A percentile compares a stretch with the other conserved stretches of the same genome.
These are phyloP conservation scores for Colletotrichum camelliae DNA, from an alignment of 2,329 filamentous ascomycete species.

Conservation along the genomic window DNA sequence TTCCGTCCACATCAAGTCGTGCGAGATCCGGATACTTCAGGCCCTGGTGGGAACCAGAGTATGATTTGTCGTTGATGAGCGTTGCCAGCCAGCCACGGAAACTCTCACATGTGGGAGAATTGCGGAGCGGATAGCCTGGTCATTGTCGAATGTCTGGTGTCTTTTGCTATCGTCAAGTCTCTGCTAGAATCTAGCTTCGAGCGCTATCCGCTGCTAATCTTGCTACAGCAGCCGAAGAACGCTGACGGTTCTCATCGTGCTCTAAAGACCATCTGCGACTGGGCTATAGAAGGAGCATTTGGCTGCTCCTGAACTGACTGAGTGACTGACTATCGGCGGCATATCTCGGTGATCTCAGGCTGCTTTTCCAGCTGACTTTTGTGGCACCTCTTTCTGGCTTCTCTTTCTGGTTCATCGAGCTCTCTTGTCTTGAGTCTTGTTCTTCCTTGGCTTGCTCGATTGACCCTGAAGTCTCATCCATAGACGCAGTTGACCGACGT, in stretches of 20 bases:
- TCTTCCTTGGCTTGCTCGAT: slow-evolving; percentile 17
- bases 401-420: slow-evolving; percentile 7
- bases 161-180: slow-evolving; percentile 77
- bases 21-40: background rate
- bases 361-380: slow-evolving; percentile 21
- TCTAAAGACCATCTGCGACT: slow-evolving; percentile 51
- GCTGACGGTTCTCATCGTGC: slow-evolving; percentile 40
- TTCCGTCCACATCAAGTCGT: background rate
- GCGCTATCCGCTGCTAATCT: slow-evolving; percentile 64
- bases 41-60: background rate
- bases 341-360: slow-evolving; percentile 22
- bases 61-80: slow-evolving; percentile 8
- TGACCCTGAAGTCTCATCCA: slow-evolving; percentile 13
- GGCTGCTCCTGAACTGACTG: slow-evolving; percentile 19
- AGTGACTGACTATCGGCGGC: slow-evolving; percentile 24
- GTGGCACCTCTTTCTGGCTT: slow-evolving; percentile 20
- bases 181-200: slow-evolving; percentile 69
- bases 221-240: slow-evolving; percentile 57
- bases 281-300: slow-evolving; percentile 48
- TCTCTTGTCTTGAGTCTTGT: background rate
- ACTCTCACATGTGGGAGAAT: slow-evolving; percentile 38
- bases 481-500: background rate
- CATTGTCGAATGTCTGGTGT: slow-evolving; percentile 52
- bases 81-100: slow-evolving; percentile 30
- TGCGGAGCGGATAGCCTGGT: slow-evolving; percentile 48